Conservation (phyloP, 352 stramenopile species). For the Pythium graminicola region DNA sequence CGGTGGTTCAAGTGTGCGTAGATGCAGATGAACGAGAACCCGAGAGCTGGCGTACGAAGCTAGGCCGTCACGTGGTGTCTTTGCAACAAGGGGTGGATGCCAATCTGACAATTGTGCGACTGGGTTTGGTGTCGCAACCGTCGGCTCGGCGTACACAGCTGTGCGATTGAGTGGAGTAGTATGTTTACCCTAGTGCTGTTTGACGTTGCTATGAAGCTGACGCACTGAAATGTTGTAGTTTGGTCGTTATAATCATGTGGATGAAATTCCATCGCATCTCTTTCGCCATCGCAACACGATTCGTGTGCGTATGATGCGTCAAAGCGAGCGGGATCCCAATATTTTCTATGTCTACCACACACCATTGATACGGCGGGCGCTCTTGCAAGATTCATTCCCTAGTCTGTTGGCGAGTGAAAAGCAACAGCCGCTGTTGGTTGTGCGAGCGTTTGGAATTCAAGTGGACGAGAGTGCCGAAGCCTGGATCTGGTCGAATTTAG, state of each 20-base stretch:
- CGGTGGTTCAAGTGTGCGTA: neutral
- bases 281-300: slow-evolving; percentile 66
- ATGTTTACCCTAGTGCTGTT: neutral
- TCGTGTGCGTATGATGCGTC: slow-evolving; percentile 61
- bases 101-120: slow-evolving; percentile 61
- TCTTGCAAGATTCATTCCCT: slow-evolving; percentile 57
- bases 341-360: slow-evolving; percentile 83
- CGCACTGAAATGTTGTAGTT: slow-evolving; percentile 23
- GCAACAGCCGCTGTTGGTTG: slow-evolving; percentile 33
- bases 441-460: slow-evolving; percentile 66
- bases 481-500: slow-evolving; percentile 60
- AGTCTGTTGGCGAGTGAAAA: slow-evolving; percentile 15
- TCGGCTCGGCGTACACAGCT: slow-evolving; percentile 32
- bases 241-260: slow-evolving; percentile 40
- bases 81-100: slow-evolving; percentile 47
- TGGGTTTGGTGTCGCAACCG: slow-evolving; percentile 43
- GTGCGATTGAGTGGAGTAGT: slow-evolving; percentile 56
- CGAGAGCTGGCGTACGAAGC: slow-evolving; percentile 17
- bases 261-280: slow-evolving; percentile 56
- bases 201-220: neutral
- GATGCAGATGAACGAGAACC: slow-evolving; percentile 4
- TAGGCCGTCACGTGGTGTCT: slow-evolving; percentile 8
- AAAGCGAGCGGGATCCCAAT: slow-evolving; percentile 55
- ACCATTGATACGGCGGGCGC: slow-evolving; percentile 47
- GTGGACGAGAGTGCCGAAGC: slow-evolving; percentile 63